Base-by-base conservation (phyloP, 768 basidiomycete genomes). In the Russula earlei region DNA sequence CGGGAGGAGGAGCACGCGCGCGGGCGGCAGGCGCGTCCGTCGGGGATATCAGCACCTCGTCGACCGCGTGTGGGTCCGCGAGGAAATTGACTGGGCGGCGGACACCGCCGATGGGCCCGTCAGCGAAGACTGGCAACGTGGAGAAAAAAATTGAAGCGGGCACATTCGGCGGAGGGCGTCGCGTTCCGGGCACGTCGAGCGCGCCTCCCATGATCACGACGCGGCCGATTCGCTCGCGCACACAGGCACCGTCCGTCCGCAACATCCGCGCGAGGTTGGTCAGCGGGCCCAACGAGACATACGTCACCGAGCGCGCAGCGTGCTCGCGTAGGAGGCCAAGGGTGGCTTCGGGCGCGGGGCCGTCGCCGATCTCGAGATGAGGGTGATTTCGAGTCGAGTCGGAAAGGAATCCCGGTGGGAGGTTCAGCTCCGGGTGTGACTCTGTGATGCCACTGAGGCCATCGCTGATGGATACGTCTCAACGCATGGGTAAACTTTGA, bases 171-270 rank as follows among this genome's bases (percentile, higher is more conserved):
- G 3, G 80, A 75, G 8, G 91, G 81, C 24, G 76, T 81, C 0
- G 84, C 86, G 62, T 95, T 97, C 3, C 93, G 0, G 93, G 91
- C 31, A 91, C 87, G 61, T 94, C 91, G 22, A 97, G 67, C 2
- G 91, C 87, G 14, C 91, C 93, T n/a, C 93, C 93, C 91, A 97
- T 95, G 67, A 83, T 84, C 20, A 93, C 71, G 8, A 97, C 72
- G n/a, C 83, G 77, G 5, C 83, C 88, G 27, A 91, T 78, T 41
- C 79, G 79, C 12, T 77, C 69, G 8, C 70, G 69, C 29, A 92
- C 72, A 11, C 77, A 70, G 34, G 72, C 66, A 10, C 77, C 74
- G 61, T 89, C 77, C 41, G 72, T 63, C 7, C 75, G 77, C 67
- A 88, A 71, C 56, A 87, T 73, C 33, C 73, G 70, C 1, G 90